Base-by-base conservation (phyloP, 495 filamentous ascomycete species). In the Rusavskia elegans region DNA sequence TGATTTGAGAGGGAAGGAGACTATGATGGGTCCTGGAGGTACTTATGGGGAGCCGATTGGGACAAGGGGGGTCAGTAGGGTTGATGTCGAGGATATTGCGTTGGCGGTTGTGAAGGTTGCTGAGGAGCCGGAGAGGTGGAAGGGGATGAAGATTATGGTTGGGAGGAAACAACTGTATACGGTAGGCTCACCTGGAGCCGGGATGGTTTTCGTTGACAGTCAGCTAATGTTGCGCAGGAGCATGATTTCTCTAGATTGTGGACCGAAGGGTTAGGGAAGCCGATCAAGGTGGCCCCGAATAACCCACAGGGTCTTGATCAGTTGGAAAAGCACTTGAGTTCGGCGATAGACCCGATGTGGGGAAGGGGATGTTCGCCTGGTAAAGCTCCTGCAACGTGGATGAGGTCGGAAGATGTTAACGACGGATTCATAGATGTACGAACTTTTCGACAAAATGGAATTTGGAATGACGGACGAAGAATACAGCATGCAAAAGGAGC, bases 391-490 rank as follows among this genome's bases (percentile, higher is more conserved):
- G 4, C 2, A 2, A 42, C 14, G 14, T 19, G 9, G 3, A 27
- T 7, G 8, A 17, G n/a, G 14, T 0, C 4, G 16, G n/a, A 21
- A 42, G 17, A 9, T 42, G 17, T 13, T 42, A 3, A 42, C 2
- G n/a, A 42, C n/a, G 8, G 17, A 19, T 2, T 1, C n/a, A 42
- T 42, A 51, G 49, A 51, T 51, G 49, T 51, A 51, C 19, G 49
- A 51, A 39, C 0, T 41, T 29, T 51, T 51, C 36, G 38, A 40
- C 16, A 39, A 23, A 6, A 51, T 27, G 32, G 36, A 30, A 16
- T 51, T 51, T 9, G 49, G 19, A 21, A 51, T 51, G 49, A 51
- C 19, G 19, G 49, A 51, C 16, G 32, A 51, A 35, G 49, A 51
- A 2, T 51, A 25, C 17, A 35, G 37, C 36, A 51, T 17, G 10